Conservation (phyloP, 345 rosid genomes). For the Syzygium jambos region DNA sequence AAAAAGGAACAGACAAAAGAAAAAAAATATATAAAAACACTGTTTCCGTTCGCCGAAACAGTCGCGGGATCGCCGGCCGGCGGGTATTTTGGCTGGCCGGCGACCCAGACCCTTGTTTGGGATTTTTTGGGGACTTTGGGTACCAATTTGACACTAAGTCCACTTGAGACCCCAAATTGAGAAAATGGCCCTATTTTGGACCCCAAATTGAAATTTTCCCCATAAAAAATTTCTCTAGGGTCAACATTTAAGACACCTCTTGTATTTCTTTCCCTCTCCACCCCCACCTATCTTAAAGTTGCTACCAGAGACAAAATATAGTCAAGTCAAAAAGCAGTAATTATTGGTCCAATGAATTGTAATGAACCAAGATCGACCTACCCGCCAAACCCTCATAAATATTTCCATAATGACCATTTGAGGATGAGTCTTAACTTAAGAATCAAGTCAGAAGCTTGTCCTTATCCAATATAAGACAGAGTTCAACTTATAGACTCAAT, state of each 20-base stretch:
- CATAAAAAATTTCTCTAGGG: neutral
- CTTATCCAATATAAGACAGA: neutral
- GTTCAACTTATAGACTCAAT: neutral
- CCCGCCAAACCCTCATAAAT: no score
- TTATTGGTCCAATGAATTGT: neutral
- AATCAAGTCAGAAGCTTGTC: neutral
- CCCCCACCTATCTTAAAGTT: neutral
- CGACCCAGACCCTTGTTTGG: no score
- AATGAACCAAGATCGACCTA: neutral
- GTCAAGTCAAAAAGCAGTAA: neutral
- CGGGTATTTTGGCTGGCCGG: no score
- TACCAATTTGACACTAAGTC: no score
- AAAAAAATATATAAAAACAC: no score
- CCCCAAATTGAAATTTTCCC: no score
- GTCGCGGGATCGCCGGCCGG: no score
- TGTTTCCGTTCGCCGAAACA: no score
- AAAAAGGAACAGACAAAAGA: no score
- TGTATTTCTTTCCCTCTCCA: neutral
- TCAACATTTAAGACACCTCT: neutral
- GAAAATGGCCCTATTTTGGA: no score
- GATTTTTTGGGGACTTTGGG: no score
- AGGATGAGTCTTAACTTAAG: neutral
- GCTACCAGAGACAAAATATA: neutral
- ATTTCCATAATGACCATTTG: neutral
- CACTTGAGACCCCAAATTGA: no score